phyloP scores from a whole-genome alignment of 768 basidiomycete species.

The Suillus subluteus region DNA sequence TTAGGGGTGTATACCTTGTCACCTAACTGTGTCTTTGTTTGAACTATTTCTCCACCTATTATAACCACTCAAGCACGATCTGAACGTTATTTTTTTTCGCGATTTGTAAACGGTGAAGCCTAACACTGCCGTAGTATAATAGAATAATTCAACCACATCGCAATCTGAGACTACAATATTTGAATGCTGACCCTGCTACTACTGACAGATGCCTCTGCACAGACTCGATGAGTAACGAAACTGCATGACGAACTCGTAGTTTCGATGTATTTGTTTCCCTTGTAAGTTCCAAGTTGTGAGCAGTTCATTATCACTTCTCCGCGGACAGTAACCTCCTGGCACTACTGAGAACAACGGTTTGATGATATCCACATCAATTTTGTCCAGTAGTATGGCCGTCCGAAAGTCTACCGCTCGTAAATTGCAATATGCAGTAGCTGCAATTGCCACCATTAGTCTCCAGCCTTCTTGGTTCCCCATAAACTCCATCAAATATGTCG shows the following conservation, averaged over 20 bases:
- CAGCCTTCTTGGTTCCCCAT: background rate
- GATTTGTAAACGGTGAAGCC: background rate
- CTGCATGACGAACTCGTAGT: background rate
- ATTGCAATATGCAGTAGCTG: background rate
- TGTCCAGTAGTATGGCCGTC: background rate
- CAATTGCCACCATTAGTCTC: background rate
- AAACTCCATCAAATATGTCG: background rate
- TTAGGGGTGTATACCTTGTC: slow-evolving; percentile 37
- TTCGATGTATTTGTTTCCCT: background rate
- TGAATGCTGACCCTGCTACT: background rate
- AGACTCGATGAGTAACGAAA: background rate
- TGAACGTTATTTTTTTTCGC: background rate
- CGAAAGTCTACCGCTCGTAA: background rate
- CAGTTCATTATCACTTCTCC: background rate
- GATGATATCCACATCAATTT: background rate
- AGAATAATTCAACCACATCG: background rate
- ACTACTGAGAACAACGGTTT: background rate
- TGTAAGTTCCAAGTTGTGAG: background rate
- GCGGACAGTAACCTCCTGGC: background rate
- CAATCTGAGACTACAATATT: background rate
- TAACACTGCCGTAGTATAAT: background rate
- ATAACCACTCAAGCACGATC: background rate
- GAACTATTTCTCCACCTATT: background rate
- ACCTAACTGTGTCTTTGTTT: slow-evolving; percentile 14
- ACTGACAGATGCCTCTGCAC: background rate